A percentile compares a stretch with the other conserved stretches of the same genome.
phyloP scores from a whole-genome alignment of 2,329 filamentous ascomycete species.

The Curvularia spicifera region DNA sequence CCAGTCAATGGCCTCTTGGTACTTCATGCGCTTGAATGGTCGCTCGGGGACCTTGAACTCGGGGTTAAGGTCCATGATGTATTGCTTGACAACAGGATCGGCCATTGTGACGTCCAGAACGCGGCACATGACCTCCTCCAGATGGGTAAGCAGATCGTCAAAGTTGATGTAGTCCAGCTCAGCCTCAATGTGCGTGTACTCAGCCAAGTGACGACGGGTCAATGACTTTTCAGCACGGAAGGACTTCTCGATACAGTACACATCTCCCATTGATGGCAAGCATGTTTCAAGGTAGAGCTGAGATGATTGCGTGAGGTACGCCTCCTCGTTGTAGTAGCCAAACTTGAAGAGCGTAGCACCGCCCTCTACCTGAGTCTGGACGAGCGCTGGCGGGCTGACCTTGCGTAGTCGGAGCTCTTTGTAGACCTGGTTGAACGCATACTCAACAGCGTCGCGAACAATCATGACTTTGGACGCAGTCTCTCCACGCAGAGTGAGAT shows the following conservation, averaged over 20 bases:
- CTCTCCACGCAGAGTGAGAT: conserved; percentile 85
- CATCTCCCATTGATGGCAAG: conserved; percentile 86
- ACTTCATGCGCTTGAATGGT: conserved; percentile 94
- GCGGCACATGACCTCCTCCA: conserved; percentile 86
- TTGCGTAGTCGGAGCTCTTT: conserved; percentile 78
- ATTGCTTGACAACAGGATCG: conserved; percentile 73
- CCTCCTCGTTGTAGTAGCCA: conserved; percentile 85
- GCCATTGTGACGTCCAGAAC: conserved; percentile 80
- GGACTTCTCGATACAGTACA: conserved; percentile 98
- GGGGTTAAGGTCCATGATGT: conserved; percentile 89
- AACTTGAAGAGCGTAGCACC: conserved; percentile 90
- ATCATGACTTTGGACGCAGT: conserved; percentile 85
- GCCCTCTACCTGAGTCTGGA: conserved; percentile 94
- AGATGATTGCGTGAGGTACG: conserved; percentile 94
- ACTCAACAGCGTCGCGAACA: conserved; percentile 80
- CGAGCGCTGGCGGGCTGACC: conserved; percentile 86
- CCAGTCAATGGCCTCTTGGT: conserved; percentile 93
- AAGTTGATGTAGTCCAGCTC: conserved; percentile 97
- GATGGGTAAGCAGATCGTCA: conserved; percentile 81
- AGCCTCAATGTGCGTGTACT: conserved; percentile 96
- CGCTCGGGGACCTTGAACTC: conserved; percentile 80
- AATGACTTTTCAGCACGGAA: conserved; percentile 98
- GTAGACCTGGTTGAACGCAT: conserved; percentile 80
- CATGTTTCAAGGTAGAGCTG: conserved; percentile 98
- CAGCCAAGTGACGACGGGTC: conserved; percentile 90